A percentile compares a stretch with the other conserved stretches of the same genome.
Evolutionary conservation across 768 basidiomycete genomes (phyloP).

Genomic region (Lactifluus piperatus): DNA sequence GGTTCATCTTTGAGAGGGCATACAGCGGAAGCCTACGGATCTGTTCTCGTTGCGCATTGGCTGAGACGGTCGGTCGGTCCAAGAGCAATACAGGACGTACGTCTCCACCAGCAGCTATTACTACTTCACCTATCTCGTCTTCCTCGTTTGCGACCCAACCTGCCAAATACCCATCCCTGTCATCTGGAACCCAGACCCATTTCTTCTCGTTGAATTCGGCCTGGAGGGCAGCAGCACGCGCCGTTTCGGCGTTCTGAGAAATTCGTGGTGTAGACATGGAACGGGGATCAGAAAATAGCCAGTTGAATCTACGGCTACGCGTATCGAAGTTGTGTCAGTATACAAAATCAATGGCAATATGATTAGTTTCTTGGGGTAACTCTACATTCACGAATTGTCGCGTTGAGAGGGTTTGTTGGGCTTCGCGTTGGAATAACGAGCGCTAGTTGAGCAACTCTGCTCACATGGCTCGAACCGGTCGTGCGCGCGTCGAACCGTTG

Average conservation of each 20-base stretch:
- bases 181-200: conserved; percentile 97
- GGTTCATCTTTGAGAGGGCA: conserved; percentile 91
- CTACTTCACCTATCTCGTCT: conserved; percentile 72
- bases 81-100: conserved; percentile 32
- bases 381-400: conserved; percentile 6
- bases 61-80: conserved; percentile 26
- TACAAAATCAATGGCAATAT: neutral
- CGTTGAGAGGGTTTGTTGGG: neutral
- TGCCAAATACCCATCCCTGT: conserved; percentile 85
- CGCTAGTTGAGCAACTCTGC: conserved; percentile 4
- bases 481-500: neutral
- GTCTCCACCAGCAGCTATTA: conserved; percentile 80
- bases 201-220: conserved; percentile 97
- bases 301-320: neutral
- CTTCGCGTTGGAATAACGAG: neutral
- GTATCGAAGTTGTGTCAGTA: neutral
- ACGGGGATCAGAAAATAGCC: neutral
- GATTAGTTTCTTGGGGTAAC: neutral
- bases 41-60: conserved; percentile 27
- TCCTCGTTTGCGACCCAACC: conserved; percentile 91
- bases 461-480: conserved; percentile 4
- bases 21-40: conserved; percentile 67
- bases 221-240: conserved; percentile 79
- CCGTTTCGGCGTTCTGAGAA: conserved; percentile 51
- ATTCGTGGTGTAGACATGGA: conserved; percentile 30